phyloP scores from a whole-genome alignment of 176 grass and related monocot genomes.

The Oryza punctata region DNA sequence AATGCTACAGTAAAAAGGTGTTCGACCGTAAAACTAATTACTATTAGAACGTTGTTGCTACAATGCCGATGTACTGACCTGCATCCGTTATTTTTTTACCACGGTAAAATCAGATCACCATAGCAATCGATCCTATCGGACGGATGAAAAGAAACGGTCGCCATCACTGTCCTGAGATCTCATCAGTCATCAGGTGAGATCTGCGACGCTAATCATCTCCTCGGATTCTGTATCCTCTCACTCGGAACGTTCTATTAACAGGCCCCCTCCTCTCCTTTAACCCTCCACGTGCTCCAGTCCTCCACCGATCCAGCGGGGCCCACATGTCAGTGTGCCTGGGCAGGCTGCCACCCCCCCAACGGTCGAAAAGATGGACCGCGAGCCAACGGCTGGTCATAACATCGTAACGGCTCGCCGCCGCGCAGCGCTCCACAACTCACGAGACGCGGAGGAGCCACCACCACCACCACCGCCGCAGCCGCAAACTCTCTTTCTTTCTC shows the following conservation, averaged over 20 bases:
- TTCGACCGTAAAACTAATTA: too few relatives aligned
- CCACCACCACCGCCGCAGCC: not conserved
- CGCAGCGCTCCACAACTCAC: constrained; percentile 20
- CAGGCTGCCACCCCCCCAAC: constrained; percentile 33
- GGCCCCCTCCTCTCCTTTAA: not conserved
- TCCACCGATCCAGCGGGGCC: not conserved
- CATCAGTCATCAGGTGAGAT: not conserved
- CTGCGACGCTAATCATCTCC: not conserved
- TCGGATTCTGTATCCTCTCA: not conserved
- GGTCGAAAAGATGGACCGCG: constrained; percentile 48
- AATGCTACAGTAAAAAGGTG: too few relatives aligned
- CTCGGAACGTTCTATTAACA: constrained; percentile 30
- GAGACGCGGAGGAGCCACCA: not conserved
- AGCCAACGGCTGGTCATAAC: constrained; percentile 29
- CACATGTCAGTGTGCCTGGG: not conserved
- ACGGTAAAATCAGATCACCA: not conserved
- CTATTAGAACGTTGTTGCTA: too few relatives aligned
- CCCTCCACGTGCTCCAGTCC: not conserved
- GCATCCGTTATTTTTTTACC: too few relatives aligned
- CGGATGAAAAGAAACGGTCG: not conserved
- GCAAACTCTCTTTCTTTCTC: not conserved
- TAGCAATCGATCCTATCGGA: not conserved
- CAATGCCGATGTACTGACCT: too few relatives aligned
- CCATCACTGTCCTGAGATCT: not conserved
- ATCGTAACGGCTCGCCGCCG: constrained; percentile 37